Base-by-base conservation (phyloP, 2,329 filamentous ascomycete genomes). In the Exophiala mesophila region DNA sequence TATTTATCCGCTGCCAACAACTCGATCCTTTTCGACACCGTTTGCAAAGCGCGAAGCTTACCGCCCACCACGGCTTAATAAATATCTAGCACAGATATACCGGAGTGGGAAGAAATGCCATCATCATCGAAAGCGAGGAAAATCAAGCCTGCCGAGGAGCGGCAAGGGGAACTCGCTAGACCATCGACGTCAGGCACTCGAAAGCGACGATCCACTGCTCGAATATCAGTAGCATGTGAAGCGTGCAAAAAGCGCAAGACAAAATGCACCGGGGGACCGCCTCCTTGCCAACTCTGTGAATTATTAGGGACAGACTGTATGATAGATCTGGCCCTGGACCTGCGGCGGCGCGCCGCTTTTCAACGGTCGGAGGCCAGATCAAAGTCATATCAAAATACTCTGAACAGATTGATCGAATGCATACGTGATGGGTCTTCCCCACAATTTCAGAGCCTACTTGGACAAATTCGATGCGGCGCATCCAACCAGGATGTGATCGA, bases 231-330 rank as follows among this genome's bases (percentile, higher is more conserved):
- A 13, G 49, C 49, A 15, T 52, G 49, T 18, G 49, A 52, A 28
- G 49, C 49, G 23, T 52, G 49, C 38, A 51, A 52, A 36, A 52
- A 49, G 29, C 42, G 49, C 8, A 52, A 52, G 33, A 52, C 49
- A 15, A 50, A 47, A 38, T 53, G 50, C 19, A 45, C 47, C 8
- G 50, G 50, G 5, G 47, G 50, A 23, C 50, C 50, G 16, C 31
- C 50, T 15, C 50, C 50, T 19, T 53, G 50, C 26, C 40, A 50
- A 12, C 32, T 50, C n/a, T 53, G 50, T 30, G 19, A 47, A 15
- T 39, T 36, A 9, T 21, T 47, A 1, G 47, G 44, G 3, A 50
- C 47, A 12, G 47, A 53, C 23, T 53, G 50, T 46, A 36, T 53
- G 10, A 53, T 53, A 17, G 47, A 53, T 31, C 35, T 50, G 7